phyloP scores from a whole-genome alignment of 306 rosid genomes.

The Prunus mongolica region DNA sequence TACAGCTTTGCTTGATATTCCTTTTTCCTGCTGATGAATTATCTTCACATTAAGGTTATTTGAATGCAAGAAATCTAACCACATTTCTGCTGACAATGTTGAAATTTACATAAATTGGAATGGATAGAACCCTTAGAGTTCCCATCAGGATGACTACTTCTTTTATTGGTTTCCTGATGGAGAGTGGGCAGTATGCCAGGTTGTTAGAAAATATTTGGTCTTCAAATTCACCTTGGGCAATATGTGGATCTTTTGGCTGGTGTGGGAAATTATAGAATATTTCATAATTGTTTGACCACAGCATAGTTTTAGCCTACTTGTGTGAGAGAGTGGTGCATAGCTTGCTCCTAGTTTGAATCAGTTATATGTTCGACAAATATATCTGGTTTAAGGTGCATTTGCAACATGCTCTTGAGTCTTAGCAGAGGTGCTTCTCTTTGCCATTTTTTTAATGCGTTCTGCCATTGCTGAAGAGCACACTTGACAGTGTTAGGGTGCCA shows the following conservation, averaged over 20 bases:
- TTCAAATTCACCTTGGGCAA: not conserved
- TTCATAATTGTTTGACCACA: not conserved
- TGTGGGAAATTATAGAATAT: not conserved
- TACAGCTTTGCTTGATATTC: not conserved
- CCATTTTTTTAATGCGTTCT: not conserved
- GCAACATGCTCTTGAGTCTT: not conserved
- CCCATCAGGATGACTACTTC: not conserved
- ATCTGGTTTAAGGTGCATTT: not conserved
- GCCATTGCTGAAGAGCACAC: not conserved
- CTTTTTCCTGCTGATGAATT: not conserved
- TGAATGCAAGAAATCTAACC: not conserved
- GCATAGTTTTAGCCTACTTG: not conserved
- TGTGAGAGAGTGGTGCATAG: not conserved
- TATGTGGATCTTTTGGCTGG: conserved; percentile 9
- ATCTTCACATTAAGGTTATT: not conserved
- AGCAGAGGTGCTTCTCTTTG: not conserved
- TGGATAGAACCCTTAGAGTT: not conserved
- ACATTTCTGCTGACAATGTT: not conserved
- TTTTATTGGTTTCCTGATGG: not conserved
- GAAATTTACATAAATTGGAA: not conserved
- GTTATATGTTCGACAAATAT: not conserved
- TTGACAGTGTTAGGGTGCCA: not conserved
- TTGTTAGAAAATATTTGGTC: not conserved
- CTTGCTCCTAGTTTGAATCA: not conserved
- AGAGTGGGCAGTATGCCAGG: not conserved